phyloP scores from a whole-genome alignment of 371 early-diverging fungal genomes.

The Mucor plumbeus region DNA sequence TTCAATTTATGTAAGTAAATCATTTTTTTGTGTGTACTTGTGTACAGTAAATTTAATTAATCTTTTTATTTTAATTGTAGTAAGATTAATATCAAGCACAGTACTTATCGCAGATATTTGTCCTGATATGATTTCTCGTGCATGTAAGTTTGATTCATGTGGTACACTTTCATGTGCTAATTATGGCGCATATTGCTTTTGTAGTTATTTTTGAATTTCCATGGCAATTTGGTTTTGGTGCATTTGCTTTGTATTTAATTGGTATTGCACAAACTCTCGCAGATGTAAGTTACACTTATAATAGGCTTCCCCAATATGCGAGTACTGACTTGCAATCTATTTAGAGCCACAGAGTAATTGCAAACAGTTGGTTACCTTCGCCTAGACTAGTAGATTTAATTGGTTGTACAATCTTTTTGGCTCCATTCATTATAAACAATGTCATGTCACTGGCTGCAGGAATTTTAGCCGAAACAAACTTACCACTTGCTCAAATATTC shows the following conservation, averaged over 20 bases:
- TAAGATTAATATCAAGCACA: conserved; percentile 31
- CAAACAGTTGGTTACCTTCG: conserved; percentile 54
- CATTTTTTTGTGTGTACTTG: too few relatives aligned
- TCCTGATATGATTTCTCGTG: conserved; percentile 35
- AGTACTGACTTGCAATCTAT: not conserved
- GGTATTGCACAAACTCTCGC: conserved; percentile 41
- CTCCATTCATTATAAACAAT: conserved; percentile 48
- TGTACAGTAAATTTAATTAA: not conserved
- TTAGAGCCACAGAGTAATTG: conserved; percentile 50
- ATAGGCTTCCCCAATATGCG: not conserved
- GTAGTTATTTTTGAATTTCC: conserved; percentile 38
- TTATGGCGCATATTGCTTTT: not conserved
- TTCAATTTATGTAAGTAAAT: conserved; percentile 29
- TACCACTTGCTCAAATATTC: conserved; percentile 34
- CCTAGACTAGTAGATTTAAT: conserved; percentile 42
- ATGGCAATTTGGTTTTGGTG: conserved; percentile 37
- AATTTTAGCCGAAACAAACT: conserved; percentile 34
- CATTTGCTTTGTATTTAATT: conserved; percentile 36
- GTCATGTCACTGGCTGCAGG: conserved; percentile 46
- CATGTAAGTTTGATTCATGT: conserved; percentile 25
- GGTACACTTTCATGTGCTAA: conserved; percentile 3
- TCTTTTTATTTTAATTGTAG: conserved; percentile 7
- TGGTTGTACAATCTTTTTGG: conserved; percentile 38
- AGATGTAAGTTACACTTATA: conserved; percentile 23
- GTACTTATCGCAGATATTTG: conserved; percentile 31